Conservation (phyloP, 148 eudicot species). For the Vaccinium corymbosum region DNA sequence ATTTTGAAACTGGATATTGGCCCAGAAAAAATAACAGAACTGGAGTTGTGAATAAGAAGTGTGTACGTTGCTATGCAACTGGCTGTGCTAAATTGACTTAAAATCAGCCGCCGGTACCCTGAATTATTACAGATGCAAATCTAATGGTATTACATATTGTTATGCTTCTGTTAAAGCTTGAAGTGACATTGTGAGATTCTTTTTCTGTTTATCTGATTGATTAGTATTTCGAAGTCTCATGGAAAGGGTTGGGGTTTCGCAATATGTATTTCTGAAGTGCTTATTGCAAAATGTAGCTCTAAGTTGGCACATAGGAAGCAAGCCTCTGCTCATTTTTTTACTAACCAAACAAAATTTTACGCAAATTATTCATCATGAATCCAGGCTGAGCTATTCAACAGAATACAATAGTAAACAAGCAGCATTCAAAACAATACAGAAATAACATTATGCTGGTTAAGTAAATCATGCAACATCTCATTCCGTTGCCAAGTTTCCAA, state of each 20-base stretch:
- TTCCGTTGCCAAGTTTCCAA: slow-evolving; percentile 35
- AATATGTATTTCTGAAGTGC: neutral
- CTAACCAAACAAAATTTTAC: too few relatives aligned
- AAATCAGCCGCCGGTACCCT: neutral
- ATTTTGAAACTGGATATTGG: neutral
- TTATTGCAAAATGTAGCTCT: neutral
- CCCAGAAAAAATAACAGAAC: neutral
- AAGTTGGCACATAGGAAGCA: neutral
- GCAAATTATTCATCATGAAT: neutral
- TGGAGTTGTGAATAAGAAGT: neutral
- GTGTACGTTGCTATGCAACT: neutral
- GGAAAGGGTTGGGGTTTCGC: neutral
- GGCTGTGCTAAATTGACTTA: neutral
- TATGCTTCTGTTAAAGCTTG: neutral
- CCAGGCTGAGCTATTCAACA: neutral
- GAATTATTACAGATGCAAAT: neutral
- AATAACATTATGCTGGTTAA: neutral
- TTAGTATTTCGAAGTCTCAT: neutral
- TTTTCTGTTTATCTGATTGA: neutral
- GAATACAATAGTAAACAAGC: neutral
- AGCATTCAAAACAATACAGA: neutral
- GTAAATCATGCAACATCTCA: slow-evolving; percentile 23
- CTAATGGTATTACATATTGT: neutral
- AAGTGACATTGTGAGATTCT: neutral
- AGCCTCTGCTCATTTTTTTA: too few relatives aligned